Evolutionary conservation across 2,329 filamentous ascomycete genomes (phyloP), one percentile per base, ranked within the genome.

Genomic region (Colletotrichum chlorophyti): DNA sequence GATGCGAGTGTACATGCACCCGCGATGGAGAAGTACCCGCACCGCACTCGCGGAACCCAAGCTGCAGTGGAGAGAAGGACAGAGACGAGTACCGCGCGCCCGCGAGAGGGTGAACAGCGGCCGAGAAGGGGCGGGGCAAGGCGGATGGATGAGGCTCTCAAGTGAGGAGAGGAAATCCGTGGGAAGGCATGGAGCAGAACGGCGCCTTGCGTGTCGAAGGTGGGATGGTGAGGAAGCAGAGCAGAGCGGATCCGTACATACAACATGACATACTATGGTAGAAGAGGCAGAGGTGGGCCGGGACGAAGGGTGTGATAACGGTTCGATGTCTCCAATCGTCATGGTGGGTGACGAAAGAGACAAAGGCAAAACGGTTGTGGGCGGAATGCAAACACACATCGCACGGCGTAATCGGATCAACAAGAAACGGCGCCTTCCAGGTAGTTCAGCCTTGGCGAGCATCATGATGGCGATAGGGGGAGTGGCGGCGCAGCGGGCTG

Each of bases 391-490:
- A n/a, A n/a, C n/a, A n/a, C n/a, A 14, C 26, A 14, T 12, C 32
- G 19, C 11, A 9, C 23, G 14, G 37, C 17, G 9, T 47, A 31
- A 60, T 50, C 45, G 51, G 57, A 17, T n/a, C 6, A 40, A 17
- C 15, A n/a, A 17, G 10, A 32, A 17, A 35, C 37, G 31, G 47
- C 45, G n/a, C 19, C 23, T 29, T 51, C 43, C 49, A 37, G 21
- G 38, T 34, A 14, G 11, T 57, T 50, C 51, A 60, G 57, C 57
- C 57, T 60, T 57, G 57, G 51, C 57, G 43, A 32, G 17, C 51
- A 49, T 50, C 31, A 57, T 48, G 14, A 41, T 42, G 43, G 24
- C 43, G 10, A 11, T 7, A 24, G 26, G 31, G n/a, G 38, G 24
- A 19, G 27, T 23, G 27, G 27, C 12, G 42, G 42, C 15, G 15